A percentile compares a stretch with the other conserved stretches of the same genome.
Evolutionary conservation across 768 basidiomycete species (phyloP).

Genomic region (Agrocybe pediades): DNA sequence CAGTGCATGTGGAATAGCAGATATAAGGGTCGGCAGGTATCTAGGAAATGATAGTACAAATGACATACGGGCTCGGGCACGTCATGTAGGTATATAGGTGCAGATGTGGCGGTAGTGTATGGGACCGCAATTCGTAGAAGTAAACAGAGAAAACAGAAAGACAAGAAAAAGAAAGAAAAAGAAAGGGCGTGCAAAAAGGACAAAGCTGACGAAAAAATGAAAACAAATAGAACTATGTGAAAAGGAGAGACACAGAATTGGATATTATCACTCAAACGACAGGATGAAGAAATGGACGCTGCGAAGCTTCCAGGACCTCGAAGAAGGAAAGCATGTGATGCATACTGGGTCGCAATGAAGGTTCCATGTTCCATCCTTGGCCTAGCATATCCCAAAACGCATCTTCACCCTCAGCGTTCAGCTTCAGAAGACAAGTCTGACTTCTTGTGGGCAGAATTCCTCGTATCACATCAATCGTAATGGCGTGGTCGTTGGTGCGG

Average conservation of each 20-base stretch:
- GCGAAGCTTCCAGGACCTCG: constrained; percentile 25
- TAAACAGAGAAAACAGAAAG: no score
- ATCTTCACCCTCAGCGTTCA: constrained; percentile 27
- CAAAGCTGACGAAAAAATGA: no score
- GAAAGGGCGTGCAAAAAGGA: no score
- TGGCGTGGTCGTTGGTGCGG: constrained; percentile 56
- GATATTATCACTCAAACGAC: no score
- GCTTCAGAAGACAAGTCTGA: constrained; percentile 26
- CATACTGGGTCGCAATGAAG: constrained; percentile 44
- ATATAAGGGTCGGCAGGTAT: no score
- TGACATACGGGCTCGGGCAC: no score
- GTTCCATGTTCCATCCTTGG: constrained; percentile 45
- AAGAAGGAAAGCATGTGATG: constrained; percentile 32
- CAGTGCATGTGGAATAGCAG: no score
- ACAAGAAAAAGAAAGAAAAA: no score
- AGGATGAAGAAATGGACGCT: background rate
- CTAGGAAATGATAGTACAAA: no score
- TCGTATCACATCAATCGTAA: constrained; percentile 55
- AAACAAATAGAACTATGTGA: background rate
- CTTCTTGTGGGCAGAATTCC: constrained; percentile 49
- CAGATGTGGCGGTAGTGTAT: no score
- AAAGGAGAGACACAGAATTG: background rate
- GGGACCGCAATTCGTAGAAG: no score
- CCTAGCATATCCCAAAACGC: constrained; percentile 47
- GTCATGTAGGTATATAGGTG: no score